These are phyloP conservation scores for Candida tallmaniae DNA, from an alignment of 805 yeast genomes.

Conservation along the genomic window DNA sequence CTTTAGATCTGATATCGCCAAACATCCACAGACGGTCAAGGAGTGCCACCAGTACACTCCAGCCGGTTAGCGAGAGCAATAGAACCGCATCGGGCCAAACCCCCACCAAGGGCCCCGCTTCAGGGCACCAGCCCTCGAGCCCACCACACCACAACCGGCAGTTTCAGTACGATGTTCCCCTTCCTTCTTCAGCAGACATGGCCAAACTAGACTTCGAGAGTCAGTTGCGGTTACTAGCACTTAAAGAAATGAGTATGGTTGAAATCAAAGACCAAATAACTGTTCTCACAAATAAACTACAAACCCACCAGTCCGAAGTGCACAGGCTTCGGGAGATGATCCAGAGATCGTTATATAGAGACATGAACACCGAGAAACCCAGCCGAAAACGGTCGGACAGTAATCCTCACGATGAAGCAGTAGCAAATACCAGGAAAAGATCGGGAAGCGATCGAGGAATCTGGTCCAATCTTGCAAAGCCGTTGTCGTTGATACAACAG, in stretches of 20 bases:
- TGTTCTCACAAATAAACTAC: conserved; percentile 35
- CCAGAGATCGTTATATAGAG: conserved; percentile 43
- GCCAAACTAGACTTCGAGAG: conserved; percentile 41
- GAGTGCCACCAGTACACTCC: no score
- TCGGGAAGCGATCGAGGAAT: conserved; percentile 11
- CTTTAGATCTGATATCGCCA: conserved; percentile 1
- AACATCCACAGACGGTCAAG: no score
- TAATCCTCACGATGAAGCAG: conserved; percentile 25
- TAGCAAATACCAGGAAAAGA: conserved; percentile 20
- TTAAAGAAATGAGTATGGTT: conserved; percentile 63
- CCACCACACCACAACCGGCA: no score
- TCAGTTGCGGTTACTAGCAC: conserved; percentile 56
- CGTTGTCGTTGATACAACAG: conserved; percentile 59
- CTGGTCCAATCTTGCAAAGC: conserved; percentile 42
- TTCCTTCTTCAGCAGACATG: conserved; percentile 29
- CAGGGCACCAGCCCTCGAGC: neutral
- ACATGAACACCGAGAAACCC: conserved; percentile 22
- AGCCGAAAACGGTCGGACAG: conserved; percentile 16
- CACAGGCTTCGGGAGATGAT: conserved; percentile 45
- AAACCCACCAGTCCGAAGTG: conserved; percentile 45
- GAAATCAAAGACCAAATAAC: conserved; percentile 57
- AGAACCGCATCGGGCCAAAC: no score
- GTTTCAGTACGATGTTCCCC: conserved; percentile 25
- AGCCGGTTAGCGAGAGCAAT: no score
- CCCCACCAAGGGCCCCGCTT: no score